These are phyloP conservation scores for Chytridiales sp. DNA, from an alignment of 371 early-diverging fungal genomes.

Conservation along the genomic window DNA sequence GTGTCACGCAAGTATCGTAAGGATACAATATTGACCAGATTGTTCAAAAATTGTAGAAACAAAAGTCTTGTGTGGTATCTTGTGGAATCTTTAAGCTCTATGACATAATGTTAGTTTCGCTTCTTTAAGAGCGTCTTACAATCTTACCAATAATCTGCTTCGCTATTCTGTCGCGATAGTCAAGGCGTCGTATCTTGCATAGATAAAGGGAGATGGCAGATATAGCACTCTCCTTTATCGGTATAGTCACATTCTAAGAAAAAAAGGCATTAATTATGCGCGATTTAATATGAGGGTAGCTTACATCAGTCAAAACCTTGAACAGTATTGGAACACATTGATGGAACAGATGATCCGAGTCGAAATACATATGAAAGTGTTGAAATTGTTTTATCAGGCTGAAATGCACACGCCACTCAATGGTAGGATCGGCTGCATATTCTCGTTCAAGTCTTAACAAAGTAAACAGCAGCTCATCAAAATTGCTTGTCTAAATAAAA, in stretches of 20 bases:
- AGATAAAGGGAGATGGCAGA: constrained; percentile 25
- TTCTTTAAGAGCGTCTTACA: not conserved
- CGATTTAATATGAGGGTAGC: not conserved
- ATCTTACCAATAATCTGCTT: constrained; percentile 27
- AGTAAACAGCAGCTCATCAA: constrained; percentile 33
- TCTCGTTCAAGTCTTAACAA: constrained; percentile 40
- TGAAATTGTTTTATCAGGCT: constrained; percentile 30
- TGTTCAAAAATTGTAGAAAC: constrained; percentile 17
- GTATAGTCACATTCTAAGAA: constrained; percentile 29
- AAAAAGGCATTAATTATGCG: not conserved
- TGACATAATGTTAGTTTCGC: not conserved
- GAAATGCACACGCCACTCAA: constrained; percentile 32
- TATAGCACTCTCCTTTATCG: constrained; percentile 31
- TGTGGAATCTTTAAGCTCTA: constrained; percentile 29
- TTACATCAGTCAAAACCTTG: constrained; percentile 31
- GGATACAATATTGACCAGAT: constrained; percentile 20
- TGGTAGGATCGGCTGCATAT: constrained; percentile 24
- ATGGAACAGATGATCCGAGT: constrained; percentile 24
- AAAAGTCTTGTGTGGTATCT: constrained; percentile 26
- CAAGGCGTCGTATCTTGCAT: constrained; percentile 20
- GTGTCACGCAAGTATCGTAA: constrained; percentile 24
- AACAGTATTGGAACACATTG: constrained; percentile 34
- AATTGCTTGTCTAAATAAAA: constrained; percentile 22
- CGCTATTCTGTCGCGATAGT: constrained; percentile 27
- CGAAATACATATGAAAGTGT: constrained; percentile 29